Evolutionary conservation across 1,284 basidiomycete genomes (phyloP), one percentile per base, ranked within the genome.

Genomic region (Phylloporus sp.): DNA sequence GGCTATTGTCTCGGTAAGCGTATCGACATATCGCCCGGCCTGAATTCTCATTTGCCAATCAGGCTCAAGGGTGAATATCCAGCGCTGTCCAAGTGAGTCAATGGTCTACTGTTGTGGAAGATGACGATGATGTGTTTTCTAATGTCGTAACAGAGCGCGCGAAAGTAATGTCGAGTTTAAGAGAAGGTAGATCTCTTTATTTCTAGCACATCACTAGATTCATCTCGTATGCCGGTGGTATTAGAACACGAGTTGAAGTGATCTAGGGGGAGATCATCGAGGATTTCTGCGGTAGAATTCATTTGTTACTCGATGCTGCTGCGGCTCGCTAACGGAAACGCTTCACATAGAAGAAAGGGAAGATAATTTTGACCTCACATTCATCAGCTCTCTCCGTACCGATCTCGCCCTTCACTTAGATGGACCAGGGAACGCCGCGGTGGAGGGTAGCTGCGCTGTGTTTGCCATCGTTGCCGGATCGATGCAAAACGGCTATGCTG

Each of bases 201-300:
- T 12, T 13, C 24, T 32, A 22, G 20, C 29, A 10, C 42, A 39
- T 46, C 44, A 13, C 42, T 42, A 54, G 42, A 13, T 59, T 58
- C 5, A 59, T 46, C 61, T 17, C 26, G 31, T 46, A 51, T 56
- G 31, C 53, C 54, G 90, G 89, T 78, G 37, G 81, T 95, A 28
- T 80, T 86, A 0, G 76, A 82, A 85, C 87, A 2, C 83, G 86
- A 4, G 79, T 90, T 3, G 91, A 93, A 72, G 88, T 87, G 1
- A 89, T 98, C 42, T 98, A 95, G 95, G 80, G 86, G 60, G 91
- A 93, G 71, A 81, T 95, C n/a, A 83, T 96, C 50, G 93, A 95
- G 66, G 89, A 92, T 4, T 94, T 95, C 77, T 80, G 86, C n/a
- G 93, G 92, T 8, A 91, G 89, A 0, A 87, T 98, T 18, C 81